These are phyloP conservation scores for Jamesozyma lodderae DNA, from an alignment of 805 yeast genomes.

Conservation along the genomic window DNA sequence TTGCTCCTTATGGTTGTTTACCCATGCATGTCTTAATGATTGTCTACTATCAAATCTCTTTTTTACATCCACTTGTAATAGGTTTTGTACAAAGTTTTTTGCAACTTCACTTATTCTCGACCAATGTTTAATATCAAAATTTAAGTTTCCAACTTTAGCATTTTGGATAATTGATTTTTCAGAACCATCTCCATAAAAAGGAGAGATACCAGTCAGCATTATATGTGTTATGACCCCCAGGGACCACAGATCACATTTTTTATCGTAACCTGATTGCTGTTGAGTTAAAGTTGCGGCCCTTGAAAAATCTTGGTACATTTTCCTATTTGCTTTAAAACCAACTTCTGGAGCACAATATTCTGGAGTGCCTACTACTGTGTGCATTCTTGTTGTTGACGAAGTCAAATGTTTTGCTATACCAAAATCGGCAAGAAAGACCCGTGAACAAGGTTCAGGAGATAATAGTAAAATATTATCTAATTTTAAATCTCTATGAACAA, in stretches of 20 bases:
- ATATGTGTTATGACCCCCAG: conserved; percentile 53
- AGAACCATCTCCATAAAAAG: conserved; percentile 45
- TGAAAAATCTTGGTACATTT: conserved; percentile 21
- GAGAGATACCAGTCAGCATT: conserved; percentile 54
- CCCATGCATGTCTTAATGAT: conserved; percentile 43
- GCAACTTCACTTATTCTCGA: conserved; percentile 32
- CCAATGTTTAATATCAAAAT: conserved; percentile 38
- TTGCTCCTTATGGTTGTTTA: conserved; percentile 32
- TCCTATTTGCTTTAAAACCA: conserved; percentile 34
- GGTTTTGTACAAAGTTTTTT: conserved; percentile 36
- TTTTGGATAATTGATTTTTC: conserved; percentile 34
- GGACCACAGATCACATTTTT: conserved; percentile 63
- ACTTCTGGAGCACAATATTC: conserved; percentile 71
- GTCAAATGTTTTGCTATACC: conserved; percentile 41
- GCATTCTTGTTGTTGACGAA: conserved; percentile 31
- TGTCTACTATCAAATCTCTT: conserved; percentile 32
- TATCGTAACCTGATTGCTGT: conserved; percentile 37
- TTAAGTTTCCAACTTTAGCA: conserved; percentile 35
- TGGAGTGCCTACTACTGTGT: conserved; percentile 52
- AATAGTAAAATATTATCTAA: conserved; percentile 54
- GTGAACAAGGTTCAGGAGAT: conserved; percentile 43
- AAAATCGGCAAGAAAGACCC: conserved; percentile 58
- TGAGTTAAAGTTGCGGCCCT: conserved; percentile 21
- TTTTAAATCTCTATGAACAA: conserved; percentile 62
- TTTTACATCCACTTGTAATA: conserved; percentile 33